Conservation (phyloP, 352 stramenopile species). For the Plasmopara viticola region DNA sequence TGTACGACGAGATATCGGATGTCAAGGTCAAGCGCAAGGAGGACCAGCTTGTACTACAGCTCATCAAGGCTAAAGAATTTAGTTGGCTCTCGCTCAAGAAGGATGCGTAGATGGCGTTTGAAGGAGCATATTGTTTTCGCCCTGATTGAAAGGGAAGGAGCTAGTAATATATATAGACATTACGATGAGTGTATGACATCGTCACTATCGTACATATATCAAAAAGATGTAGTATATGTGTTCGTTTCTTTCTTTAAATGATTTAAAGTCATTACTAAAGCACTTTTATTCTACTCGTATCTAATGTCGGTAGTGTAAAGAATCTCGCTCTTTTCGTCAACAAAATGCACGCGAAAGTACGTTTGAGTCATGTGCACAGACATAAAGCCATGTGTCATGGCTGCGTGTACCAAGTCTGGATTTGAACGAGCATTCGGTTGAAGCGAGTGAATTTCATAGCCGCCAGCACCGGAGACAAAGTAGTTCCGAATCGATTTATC, state of each 20-base stretch:
- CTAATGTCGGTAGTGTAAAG: conserved; percentile 77
- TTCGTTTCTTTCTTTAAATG: conserved; percentile 19
- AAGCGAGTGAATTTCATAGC: conserved; percentile 63
- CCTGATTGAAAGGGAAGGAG: too few species aligned
- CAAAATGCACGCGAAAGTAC: conserved; percentile 68
- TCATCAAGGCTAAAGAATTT: conserved; percentile 73
- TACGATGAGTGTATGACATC: too few species aligned
- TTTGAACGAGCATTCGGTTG: conserved; percentile 59
- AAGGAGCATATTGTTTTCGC: neutral
- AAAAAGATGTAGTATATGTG: conserved; percentile 20
- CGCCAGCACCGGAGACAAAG: conserved; percentile 75
- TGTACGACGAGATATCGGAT: conserved; percentile 79
- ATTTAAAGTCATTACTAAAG: neutral
- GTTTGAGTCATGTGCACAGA: conserved; percentile 61
- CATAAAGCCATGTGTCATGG: conserved; percentile 84
- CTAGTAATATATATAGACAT: too few species aligned
- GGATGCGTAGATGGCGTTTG: conserved; percentile 34
- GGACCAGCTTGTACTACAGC: conserved; percentile 70
- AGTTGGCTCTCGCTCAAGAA: conserved; percentile 84
- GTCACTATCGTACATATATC: conserved; percentile 1
- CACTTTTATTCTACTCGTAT: conserved; percentile 23
- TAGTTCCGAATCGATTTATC: conserved; percentile 53
- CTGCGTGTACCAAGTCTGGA: conserved; percentile 66
- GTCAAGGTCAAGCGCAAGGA: conserved; percentile 75
- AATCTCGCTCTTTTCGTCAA: conserved; percentile 58